Percentiles rank a stretch among this genome's conserved stretches.
Conservation (phyloP, 129 eudicot genomes). For the Logfia minima region DNA sequence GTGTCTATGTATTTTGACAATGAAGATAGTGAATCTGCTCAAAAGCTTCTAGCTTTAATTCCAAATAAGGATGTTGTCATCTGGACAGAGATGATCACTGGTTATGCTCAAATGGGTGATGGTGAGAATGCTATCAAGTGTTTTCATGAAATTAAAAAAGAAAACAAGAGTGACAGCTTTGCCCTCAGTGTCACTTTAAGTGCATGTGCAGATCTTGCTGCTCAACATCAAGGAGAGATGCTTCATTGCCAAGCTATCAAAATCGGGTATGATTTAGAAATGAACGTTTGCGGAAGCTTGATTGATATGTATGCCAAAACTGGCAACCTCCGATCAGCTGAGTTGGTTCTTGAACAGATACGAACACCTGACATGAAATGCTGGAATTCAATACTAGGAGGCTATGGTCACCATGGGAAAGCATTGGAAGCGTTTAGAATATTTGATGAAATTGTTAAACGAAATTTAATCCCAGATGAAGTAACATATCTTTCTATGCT, state of each 20-base stretch:
- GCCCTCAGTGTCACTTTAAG: slow-evolving; percentile 62
- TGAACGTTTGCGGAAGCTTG: slow-evolving; percentile 64
- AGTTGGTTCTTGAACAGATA: slow-evolving; percentile 40
- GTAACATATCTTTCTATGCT: slow-evolving; percentile 71
- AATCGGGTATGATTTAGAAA: slow-evolving; percentile 51
- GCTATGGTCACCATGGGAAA: slow-evolving; percentile 80
- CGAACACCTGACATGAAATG: slow-evolving; percentile 58
- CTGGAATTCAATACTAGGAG: slow-evolving; percentile 79
- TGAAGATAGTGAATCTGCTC: slow-evolving; percentile 49
- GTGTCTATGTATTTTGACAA: slow-evolving; percentile 79
- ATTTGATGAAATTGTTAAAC: slow-evolving; percentile 47
- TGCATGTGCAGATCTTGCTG: slow-evolving; percentile 84
- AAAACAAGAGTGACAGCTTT: slow-evolving; percentile 55
- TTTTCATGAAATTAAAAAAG: slow-evolving; percentile 53
- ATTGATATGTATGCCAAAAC: slow-evolving; percentile 77
- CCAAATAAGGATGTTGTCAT: slow-evolving; percentile 57
- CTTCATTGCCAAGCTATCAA: slow-evolving; percentile 64
- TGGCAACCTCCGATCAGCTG: slow-evolving; percentile 58
- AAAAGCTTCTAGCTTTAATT: slow-evolving; percentile 45
- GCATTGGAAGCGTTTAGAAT: slow-evolving; percentile 51
- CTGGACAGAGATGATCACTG: slow-evolving; percentile 89
- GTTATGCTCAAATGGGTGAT: slow-evolving; percentile 57
- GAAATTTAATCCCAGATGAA: slow-evolving; percentile 53
- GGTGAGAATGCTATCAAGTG: slow-evolving; percentile 59
- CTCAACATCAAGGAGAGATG: slow-evolving; percentile 65